Conservation (phyloP, 2,329 filamentous ascomycete species). For the Aureobasidium vineae region DNA sequence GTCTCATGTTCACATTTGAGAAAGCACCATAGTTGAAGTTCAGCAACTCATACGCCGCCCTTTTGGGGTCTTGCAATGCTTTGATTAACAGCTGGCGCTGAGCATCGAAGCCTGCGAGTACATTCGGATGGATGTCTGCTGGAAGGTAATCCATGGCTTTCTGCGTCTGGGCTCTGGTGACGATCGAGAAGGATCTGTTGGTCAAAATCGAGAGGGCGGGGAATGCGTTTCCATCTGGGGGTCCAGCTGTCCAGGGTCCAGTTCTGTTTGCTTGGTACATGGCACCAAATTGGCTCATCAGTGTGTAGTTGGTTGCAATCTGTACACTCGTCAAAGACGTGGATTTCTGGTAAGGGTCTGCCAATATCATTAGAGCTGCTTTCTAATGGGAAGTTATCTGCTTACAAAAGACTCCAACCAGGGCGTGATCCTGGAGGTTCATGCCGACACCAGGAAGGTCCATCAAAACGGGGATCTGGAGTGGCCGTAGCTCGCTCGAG, state of each 20-base stretch:
- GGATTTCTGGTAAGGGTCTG: conserved; percentile 20
- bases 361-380: neutral
- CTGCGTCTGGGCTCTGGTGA: conserved; percentile 31
- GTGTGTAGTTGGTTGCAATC: conserved; percentile 13
- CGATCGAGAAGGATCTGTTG: conserved; percentile 29
- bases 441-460: conserved; percentile 63
- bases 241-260: conserved; percentile 33
- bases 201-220: conserved; percentile 33
- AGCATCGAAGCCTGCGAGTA: conserved; percentile 33
- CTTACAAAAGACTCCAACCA: conserved; percentile 28
- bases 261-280: conserved; percentile 35
- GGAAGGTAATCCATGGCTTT: conserved; percentile 31
- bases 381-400: neutral
- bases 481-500: conserved; percentile 45
- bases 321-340: conserved; percentile 19
- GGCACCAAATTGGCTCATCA: conserved; percentile 12
- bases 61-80: conserved; percentile 31
- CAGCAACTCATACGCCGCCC: conserved; percentile 36
- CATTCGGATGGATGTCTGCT: conserved; percentile 26
- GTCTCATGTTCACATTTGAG: conserved; percentile 41
- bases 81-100: conserved; percentile 32
- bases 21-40: conserved; percentile 37
- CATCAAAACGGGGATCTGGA: conserved; percentile 52
- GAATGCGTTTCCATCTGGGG: conserved; percentile 35
- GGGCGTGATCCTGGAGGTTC: conserved; percentile 60